A percentile compares a stretch with the other conserved stretches of the same genome.
phyloP scores from a whole-genome alignment of 768 basidiomycete genomes.

The Tubosaeta sp. region DNA sequence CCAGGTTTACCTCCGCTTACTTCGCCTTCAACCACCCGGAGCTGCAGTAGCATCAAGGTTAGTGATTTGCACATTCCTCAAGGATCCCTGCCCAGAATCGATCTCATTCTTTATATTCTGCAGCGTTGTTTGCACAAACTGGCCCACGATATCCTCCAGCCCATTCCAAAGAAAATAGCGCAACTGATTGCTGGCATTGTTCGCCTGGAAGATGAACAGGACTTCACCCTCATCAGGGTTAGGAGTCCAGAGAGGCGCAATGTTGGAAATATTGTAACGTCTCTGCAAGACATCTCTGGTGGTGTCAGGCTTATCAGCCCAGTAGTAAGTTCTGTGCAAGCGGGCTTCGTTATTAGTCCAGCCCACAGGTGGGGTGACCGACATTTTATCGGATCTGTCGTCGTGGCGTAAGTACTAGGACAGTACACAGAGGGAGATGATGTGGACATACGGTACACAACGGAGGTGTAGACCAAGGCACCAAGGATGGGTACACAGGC shows the following conservation, averaged over 20 bases:
- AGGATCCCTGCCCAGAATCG: not conserved
- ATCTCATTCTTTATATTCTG: not conserved
- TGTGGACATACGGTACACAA: not conserved
- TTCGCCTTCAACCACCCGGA: too few relatives aligned
- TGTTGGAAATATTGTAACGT: not conserved
- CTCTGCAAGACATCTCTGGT: not conserved
- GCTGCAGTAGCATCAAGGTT: too few relatives aligned
- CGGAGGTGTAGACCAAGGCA: not conserved
- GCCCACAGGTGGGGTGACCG: not conserved
- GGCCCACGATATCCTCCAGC: not conserved
- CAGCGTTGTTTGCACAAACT: not conserved
- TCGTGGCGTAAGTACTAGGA: not conserved
- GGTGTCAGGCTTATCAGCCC: not conserved
- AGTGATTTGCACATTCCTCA: not conserved
- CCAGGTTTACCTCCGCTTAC: too few relatives aligned
- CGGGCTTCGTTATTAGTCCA: not conserved
- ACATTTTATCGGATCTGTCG: not conserved
- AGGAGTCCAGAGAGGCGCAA: not conserved
- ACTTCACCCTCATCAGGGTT: not conserved
- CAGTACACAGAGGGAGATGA: not conserved
- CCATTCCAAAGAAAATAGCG: not conserved
- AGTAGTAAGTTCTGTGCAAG: not conserved
- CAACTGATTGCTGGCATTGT: not conserved
- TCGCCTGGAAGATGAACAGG: constrained; percentile 1
- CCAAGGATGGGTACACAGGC: not conserved